Base-by-base conservation (phyloP, 108 stramenopile genomes). In the Skeletonema grethae region DNA sequence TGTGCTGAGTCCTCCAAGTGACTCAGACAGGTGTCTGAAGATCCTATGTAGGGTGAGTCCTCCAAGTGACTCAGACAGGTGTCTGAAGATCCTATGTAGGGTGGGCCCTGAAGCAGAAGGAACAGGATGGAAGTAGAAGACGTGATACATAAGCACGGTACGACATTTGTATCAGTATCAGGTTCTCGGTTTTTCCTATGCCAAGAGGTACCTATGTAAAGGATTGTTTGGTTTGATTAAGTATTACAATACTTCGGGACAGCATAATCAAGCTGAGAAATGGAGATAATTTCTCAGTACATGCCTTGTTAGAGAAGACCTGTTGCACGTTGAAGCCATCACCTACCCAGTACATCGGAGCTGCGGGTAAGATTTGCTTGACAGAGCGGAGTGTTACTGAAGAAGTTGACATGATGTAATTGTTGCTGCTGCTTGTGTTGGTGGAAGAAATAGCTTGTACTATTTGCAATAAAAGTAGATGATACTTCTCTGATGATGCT, bases 261-360 rank as follows among this genome's bases (percentile, higher is more conserved):
- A 10, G 80, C 90, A 50, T 95, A 95, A 61, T 95, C 93, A 72
- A 95, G 92, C 90, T 95, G 30, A 95, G 81, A n/a, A 91, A 83
- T 29, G 93, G 93, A 36, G 80, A 82, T 6, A 95, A 9, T 53
- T 90, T 88, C 36, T 90, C 63, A 0, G 80, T 92, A 70, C 92
- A 95, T 10, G 93, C 93, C 61, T 86, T 80, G 66, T 84, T 67
- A 15, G 85, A 89, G 70, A 95, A 95, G 18, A 95, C 93, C 2
- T 90, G 93, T 57, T 87, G 88, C n/a, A 86, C 82, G 46, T 86
- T 50, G 46, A 94, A 94, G 57, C 90, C 93, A 68, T 94, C 88
- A 10, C 93, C 93, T 3, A 94, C 91, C 91, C 91, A 92, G 63
- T 92, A 88, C 24, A 65, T 62, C 30, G 83, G 77, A n/a, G 82